Conservation (phyloP, 305 asterid species). For the Solanum hybrid region DNA sequence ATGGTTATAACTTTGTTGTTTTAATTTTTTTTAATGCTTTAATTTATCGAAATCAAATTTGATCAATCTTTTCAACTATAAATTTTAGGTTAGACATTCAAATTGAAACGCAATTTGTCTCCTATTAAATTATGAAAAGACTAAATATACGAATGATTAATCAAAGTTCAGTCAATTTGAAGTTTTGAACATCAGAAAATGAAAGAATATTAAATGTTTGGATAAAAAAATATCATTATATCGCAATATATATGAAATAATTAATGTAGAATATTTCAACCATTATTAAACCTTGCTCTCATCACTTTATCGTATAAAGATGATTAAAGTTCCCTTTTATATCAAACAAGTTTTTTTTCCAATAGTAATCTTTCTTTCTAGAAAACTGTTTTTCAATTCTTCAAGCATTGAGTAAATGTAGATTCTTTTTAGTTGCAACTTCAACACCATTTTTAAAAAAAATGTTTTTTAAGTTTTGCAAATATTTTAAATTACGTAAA, state of each 20-base stretch:
- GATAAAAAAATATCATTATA: too few relatives aligned
- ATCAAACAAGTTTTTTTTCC: background rate
- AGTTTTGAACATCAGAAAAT: background rate
- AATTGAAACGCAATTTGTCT: too few relatives aligned
- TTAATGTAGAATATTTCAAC: background rate
- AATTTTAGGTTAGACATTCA: background rate
- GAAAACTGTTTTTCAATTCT: background rate
- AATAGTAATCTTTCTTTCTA: background rate
- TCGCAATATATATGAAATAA: too few relatives aligned
- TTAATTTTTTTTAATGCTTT: background rate
- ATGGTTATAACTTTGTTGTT: background rate
- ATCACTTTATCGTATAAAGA: background rate
- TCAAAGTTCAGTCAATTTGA: background rate
- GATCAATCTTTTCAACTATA: background rate
- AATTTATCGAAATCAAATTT: background rate
- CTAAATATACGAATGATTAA: background rate
- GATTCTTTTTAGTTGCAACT: background rate
- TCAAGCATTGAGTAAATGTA: background rate
- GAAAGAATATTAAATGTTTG: background rate
- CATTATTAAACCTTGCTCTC: background rate
- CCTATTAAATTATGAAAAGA: background rate
- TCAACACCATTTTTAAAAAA: background rate
- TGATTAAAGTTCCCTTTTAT: background rate
- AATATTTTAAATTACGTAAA: background rate
- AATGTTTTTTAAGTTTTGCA: background rate